A percentile compares a stretch with the other conserved stretches of the same genome.
Evolutionary conservation across 371 early-diverging fungal genomes (phyloP).

Genomic region (Mucor saturninus): DNA sequence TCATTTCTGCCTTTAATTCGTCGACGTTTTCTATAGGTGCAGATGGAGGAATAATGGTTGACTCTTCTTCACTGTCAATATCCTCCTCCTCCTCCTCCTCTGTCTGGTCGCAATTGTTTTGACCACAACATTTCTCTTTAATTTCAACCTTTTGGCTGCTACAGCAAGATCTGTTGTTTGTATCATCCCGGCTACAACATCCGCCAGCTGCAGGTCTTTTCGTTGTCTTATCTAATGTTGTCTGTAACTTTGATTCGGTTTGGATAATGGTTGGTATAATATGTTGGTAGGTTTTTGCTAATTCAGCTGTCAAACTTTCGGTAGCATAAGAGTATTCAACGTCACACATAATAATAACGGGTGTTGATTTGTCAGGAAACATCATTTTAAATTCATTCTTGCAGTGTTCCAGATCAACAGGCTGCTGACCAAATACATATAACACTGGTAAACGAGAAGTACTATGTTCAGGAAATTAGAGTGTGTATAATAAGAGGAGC

Average conservation of each 20-base stretch:
- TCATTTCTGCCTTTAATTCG: constrained; percentile 26
- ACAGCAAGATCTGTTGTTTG: not conserved
- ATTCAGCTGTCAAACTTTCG: constrained; percentile 38
- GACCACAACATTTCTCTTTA: constrained; percentile 23
- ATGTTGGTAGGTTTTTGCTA: constrained; percentile 34
- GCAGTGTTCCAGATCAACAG: constrained; percentile 67
- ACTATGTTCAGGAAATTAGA: constrained; percentile 33
- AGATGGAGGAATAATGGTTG: constrained; percentile 9
- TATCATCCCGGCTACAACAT: constrained; percentile 12
- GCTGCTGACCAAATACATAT: constrained; percentile 83
- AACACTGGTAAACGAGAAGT: constrained; percentile 82
- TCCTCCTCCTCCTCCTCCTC: constrained; percentile 13
- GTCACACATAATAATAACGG: constrained; percentile 77
- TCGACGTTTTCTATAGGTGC: constrained; percentile 17
- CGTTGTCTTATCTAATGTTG: constrained; percentile 11
- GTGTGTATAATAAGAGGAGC: not conserved
- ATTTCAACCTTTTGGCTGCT: not conserved
- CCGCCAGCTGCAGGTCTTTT: not conserved
- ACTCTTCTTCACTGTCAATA: constrained; percentile 2
- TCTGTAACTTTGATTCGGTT: constrained; percentile 53
- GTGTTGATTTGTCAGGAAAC: constrained; percentile 43
- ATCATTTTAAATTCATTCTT: constrained; percentile 45
- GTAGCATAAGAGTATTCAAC: constrained; percentile 72
- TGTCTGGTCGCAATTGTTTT: constrained; percentile 13
- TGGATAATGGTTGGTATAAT: constrained; percentile 59